These are phyloP conservation scores for Nannochloropsis gaditana DNA, from an alignment of 108 stramenopile species.

Conservation along the genomic window DNA sequence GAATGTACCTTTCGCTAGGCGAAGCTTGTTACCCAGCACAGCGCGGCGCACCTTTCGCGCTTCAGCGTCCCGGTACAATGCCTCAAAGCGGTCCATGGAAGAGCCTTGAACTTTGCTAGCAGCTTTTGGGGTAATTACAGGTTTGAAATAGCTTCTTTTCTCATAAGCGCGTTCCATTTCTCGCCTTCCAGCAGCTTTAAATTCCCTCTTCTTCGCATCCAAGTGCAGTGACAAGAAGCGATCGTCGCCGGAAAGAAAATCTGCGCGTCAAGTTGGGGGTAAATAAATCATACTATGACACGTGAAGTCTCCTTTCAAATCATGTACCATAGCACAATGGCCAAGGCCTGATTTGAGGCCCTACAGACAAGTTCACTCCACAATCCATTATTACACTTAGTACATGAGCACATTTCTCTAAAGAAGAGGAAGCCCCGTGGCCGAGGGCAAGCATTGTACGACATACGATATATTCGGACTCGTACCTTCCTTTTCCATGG, in stretches of 20 bases:
- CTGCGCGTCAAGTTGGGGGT: neutral
- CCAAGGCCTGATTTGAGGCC: no score
- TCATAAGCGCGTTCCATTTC: neutral
- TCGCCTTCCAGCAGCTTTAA: neutral
- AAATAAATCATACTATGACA: no score
- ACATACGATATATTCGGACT: no score
- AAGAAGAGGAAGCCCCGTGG: no score
- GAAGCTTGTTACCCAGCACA: neutral
- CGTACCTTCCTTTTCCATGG: no score
- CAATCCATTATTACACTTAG: no score
- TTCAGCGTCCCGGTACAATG: neutral
- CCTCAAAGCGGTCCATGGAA: neutral
- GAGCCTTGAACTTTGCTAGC: no score
- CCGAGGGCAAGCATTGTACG: no score
- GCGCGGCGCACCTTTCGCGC: neutral
- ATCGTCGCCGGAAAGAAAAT: neutral
- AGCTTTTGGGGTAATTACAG: neutral
- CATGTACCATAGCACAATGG: no score
- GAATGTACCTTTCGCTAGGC: neutral
- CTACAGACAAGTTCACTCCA: no score
- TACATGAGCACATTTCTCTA: no score
- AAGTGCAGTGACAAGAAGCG: neutral
- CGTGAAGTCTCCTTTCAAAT: no score
- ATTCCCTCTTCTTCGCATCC: neutral
- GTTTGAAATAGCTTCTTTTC: neutral